Conservation (phyloP, 2,329 filamentous ascomycete genomes). For the Laburnicola sp. region DNA sequence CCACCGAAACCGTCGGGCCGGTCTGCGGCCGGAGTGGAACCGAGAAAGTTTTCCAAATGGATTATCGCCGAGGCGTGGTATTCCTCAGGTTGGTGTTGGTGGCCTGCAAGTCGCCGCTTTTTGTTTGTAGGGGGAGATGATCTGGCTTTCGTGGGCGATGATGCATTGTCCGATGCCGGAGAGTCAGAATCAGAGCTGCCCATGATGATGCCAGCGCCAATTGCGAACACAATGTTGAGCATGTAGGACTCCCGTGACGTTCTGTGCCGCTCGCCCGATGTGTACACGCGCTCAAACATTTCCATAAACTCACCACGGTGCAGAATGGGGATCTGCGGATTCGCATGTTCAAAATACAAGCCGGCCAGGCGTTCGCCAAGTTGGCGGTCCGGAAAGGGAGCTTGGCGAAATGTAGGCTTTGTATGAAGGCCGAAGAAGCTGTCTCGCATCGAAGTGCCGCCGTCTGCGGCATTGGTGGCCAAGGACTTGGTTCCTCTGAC, state of each 20-base stretch:
- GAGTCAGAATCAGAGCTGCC: slow-evolving; percentile 51
- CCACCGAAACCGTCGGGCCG: slow-evolving; percentile 69
- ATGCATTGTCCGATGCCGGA: slow-evolving; percentile 34
- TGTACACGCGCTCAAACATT: slow-evolving; percentile 81
- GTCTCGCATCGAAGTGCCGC: slow-evolving; percentile 83
- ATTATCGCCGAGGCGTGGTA: slow-evolving; percentile 95
- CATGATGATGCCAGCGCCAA: slow-evolving; percentile 90
- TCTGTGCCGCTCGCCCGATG: slow-evolving; percentile 65
- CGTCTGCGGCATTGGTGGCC: slow-evolving; percentile 54
- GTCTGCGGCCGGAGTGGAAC: slow-evolving; percentile 63
- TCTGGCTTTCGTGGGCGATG: slow-evolving; percentile 31
- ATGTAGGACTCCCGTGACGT: slow-evolving; percentile 86
- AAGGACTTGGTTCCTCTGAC: slow-evolving; percentile 62
- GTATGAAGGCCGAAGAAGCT: slow-evolving; percentile 97
- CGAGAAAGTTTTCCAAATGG: slow-evolving; percentile 82
- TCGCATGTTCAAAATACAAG: slow-evolving; percentile 94
- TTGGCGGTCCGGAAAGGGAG: slow-evolving; percentile 77
- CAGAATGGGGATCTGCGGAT: slow-evolving; percentile 91
- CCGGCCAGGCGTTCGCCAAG: slow-evolving; percentile 73
- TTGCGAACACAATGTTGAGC: slow-evolving; percentile 96
- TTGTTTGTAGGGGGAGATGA: slow-evolving; percentile 42
- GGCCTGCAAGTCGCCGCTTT: slow-evolving; percentile 50
- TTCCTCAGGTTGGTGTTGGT: slow-evolving; percentile 81
- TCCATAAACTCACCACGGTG: slow-evolving; percentile 88
- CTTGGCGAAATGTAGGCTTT: slow-evolving; percentile 82